Evolutionary conservation across 2,329 filamentous ascomycete genomes (phyloP), one percentile per base, ranked within the genome.

Genomic region (Penicillium griseofulvum): DNA sequence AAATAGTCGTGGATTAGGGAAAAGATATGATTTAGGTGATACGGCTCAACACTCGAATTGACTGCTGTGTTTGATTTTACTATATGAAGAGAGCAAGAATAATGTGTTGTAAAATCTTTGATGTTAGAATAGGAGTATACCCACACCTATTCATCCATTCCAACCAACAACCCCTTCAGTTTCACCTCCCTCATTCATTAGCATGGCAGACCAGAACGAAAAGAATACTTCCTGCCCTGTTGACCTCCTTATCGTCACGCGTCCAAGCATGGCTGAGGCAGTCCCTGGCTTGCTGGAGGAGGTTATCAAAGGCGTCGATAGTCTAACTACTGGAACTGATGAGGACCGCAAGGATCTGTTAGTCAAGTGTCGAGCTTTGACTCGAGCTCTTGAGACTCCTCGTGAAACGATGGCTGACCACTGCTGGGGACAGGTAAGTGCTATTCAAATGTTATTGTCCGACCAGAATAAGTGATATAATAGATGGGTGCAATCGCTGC

Each of bases 151-250:
- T 34, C 14, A 34, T 34, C 16, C 16, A 8, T n/a, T 16, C 5
- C 14, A 1, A 5, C 8, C 6, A n/a, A 9, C 33, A 36, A 36
- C 5, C 8, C n/a, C 11, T 74, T 0, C 72, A 78, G 44, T 80
- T 81, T 65, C 17, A 17, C 54, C 56, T 19, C 64, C 5, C 1
- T 7, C 12, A n/a, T 43, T 17, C 9, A 29, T 7, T 22, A 42
- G 14, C 11, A 52, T 52, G 42, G 22, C 19, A 39, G 49, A 26
- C 22, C 22, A 24, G 9, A 33, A 11, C 28, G 29, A 33, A 46
- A 26, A 26, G 11, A 17, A 33, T 46, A 24, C 31, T 14, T 42
- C 28, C 6, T 41, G 17, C 22, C 26, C 12, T 19, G 33, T 44
- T 16, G 45, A 49, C 17, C 36, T 43, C 5, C 28, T 38, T 17